A percentile compares a stretch with the other conserved stretches of the same genome.
Conservation (phyloP, 371 early-diverging fungal genomes). For the Mortierella sp. region DNA sequence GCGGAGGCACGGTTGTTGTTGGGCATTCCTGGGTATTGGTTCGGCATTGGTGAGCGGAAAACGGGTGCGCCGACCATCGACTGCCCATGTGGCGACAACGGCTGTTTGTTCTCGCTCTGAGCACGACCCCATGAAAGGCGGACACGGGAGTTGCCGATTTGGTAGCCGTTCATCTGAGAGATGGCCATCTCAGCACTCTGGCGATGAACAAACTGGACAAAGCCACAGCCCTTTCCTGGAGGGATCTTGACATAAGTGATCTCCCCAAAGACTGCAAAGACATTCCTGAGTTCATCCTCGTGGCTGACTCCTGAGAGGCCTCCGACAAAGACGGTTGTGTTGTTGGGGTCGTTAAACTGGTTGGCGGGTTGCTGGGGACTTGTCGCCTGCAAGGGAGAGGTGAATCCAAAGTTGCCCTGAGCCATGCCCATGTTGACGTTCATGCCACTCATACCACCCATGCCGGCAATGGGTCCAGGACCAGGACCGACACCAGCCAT, state of each 20-base stretch:
- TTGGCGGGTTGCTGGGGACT: slow-evolving; percentile 48
- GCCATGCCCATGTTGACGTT: slow-evolving; percentile 34
- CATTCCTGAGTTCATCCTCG: slow-evolving; percentile 85
- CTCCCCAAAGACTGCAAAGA: slow-evolving; percentile 90
- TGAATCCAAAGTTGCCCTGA: slow-evolving; percentile 59
- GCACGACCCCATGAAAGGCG: slow-evolving; percentile 94
- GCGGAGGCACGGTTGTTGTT: slow-evolving; percentile 15
- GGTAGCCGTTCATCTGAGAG: slow-evolving; percentile 87
- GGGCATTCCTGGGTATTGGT: slow-evolving; percentile 16
- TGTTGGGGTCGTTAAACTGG: slow-evolving; percentile 82
- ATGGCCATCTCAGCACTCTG: slow-evolving; percentile 91
- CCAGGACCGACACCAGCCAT: neutral
- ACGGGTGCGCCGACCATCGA: slow-evolving; percentile 33
- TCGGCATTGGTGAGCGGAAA: slow-evolving; percentile 34
- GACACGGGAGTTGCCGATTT: slow-evolving; percentile 84
- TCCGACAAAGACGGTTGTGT: slow-evolving; percentile 97
- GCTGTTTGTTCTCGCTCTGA: slow-evolving; percentile 66
- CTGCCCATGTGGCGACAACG: slow-evolving; percentile 40
- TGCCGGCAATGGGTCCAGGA: slow-evolving; percentile 10
- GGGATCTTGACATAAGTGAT: slow-evolving; percentile 94
- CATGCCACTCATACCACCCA: neutral
- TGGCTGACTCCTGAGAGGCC: slow-evolving; percentile 83
- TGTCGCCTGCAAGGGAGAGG: slow-evolving; percentile 57
- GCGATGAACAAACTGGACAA: slow-evolving; percentile 89
- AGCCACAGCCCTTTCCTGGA: slow-evolving; percentile 94